phyloP scores from a whole-genome alignment of 495 filamentous ascomycete genomes.

The Podospora appendiculata region DNA sequence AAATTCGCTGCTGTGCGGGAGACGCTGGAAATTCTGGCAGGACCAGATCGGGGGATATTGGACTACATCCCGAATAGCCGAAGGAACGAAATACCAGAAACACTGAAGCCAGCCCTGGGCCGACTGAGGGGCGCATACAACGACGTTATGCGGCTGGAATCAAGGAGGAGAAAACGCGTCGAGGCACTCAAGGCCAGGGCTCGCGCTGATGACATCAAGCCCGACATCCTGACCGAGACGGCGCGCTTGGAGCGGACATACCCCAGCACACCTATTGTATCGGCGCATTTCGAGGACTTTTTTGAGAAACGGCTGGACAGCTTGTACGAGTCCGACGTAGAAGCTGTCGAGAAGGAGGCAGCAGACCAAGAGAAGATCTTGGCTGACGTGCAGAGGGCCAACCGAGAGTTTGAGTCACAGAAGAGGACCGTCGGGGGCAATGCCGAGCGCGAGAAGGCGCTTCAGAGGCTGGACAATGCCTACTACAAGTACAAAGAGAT shows the following conservation, averaged over 20 bases:
- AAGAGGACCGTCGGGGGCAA: slow-evolving; percentile 62
- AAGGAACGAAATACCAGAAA: slow-evolving; percentile 65
- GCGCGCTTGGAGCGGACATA: slow-evolving; percentile 78
- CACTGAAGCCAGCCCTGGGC: slow-evolving; percentile 69
- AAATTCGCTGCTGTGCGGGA: slow-evolving; percentile 72
- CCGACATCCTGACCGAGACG: slow-evolving; percentile 71
- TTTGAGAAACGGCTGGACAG: slow-evolving; percentile 71
- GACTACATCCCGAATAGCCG: slow-evolving; percentile 85
- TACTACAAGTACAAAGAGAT: slow-evolving; percentile 95
- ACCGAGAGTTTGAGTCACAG: slow-evolving; percentile 63
- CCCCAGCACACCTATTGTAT: slow-evolving; percentile 73
- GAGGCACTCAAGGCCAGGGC: slow-evolving; percentile 69
- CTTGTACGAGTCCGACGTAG: slow-evolving; percentile 69
- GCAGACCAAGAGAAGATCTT: slow-evolving; percentile 68
- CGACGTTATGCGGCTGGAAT: slow-evolving; percentile 75
- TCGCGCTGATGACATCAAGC: slow-evolving; percentile 83
- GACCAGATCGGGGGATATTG: slow-evolving; percentile 70
- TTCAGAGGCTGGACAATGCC: slow-evolving; percentile 86
- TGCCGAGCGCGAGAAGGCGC: slow-evolving; percentile 73
- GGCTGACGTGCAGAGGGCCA: slow-evolving; percentile 61
- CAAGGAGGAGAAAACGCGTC: slow-evolving; percentile 63
- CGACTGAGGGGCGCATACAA: slow-evolving; percentile 69
- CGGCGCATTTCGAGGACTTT: slow-evolving; percentile 81
- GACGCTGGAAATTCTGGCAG: slow-evolving; percentile 64
- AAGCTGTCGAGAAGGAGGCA: slow-evolving; percentile 61